These are phyloP conservation scores for Barbarea vulgaris DNA, from an alignment of 345 rosid species.

Conservation along the genomic window DNA sequence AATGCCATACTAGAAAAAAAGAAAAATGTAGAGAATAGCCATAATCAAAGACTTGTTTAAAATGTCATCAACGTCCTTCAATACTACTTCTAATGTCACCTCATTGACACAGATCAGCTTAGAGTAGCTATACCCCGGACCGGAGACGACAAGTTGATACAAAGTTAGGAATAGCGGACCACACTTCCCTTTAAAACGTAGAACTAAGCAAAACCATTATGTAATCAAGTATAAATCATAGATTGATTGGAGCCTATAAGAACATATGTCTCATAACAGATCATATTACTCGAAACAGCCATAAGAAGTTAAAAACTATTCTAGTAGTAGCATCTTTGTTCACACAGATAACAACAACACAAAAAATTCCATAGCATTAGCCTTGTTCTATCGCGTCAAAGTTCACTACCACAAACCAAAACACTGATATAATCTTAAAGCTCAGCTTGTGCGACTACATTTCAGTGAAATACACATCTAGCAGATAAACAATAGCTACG, in stretches of 20 bases:
- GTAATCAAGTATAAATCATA: not conserved
- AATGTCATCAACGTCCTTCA: not conserved
- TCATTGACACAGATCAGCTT: constrained; percentile 25
- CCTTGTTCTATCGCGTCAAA: not conserved
- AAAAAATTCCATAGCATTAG: constrained; percentile 10
- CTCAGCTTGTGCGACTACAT: not conserved
- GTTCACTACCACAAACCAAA: constrained; percentile 9
- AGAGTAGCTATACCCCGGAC: not conserved
- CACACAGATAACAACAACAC: not conserved
- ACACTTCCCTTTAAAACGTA: not conserved
- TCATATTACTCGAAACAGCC: not conserved
- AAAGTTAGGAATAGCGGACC: constrained; percentile 7
- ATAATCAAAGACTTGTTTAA: constrained; percentile 10
- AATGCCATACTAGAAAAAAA: not conserved
- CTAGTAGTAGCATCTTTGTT: not conserved
- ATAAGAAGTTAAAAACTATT: constrained; percentile 1
- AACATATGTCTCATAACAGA: not conserved
- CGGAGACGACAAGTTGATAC: not conserved
- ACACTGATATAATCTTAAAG: not conserved
- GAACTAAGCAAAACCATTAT: constrained; percentile 8
- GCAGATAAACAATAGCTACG: constrained; percentile 9
- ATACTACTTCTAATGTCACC: not conserved
- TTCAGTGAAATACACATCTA: not conserved
- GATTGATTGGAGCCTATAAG: not conserved
- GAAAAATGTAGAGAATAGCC: not conserved